Evolutionary conservation across 805 yeast genomes (phyloP), one percentile per base, ranked within the genome.

Genomic region (Hanseniaspora nectarophila): DNA sequence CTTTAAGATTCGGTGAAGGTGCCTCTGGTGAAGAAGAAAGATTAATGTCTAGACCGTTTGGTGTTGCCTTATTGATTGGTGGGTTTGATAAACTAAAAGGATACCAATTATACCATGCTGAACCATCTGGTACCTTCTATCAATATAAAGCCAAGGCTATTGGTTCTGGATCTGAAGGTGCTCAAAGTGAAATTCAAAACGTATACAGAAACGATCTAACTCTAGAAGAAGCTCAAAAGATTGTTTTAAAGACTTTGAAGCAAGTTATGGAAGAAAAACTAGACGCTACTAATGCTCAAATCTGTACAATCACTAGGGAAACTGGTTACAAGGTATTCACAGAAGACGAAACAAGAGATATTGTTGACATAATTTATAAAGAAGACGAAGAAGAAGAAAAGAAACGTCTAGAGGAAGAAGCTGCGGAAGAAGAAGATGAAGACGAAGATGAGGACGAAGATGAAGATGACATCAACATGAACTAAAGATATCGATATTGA

Each of bases 191-290:
- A 68, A 74, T 92, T 63, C 96, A 89, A 68, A 90, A 89, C 63
- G 96, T 92, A 70, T 92, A 92, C 70, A 97, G 90, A 70, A 82
- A 82, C 58, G 85, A 95, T 20, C 74, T 92, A 61, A 87, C 97
- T 13, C 72, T 92, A 59, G 79, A 81, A 59, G 98, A 94, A 66
- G 98, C 97, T 8, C 97, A 92, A 73, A 69, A 85, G 40, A 73
- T 92, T 63, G 82, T 89, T 6, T 75, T 92, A 63, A 89, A 88
- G 71, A 85, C 86, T 53, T 75, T 92, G 60, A 89, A 89, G 67
- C 98, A 92, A 70, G 99, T 92, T 43, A 92, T 92, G 99, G 99
- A 92, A 72, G 99, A 92, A 70, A 92, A 90, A 70, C 73, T 92
- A 62, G 97, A 92, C 68, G 82, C 94, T 53, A 85, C 83, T 59